Evolutionary conservation across 768 basidiomycete species (phyloP).

Genomic region (Podaxis rugospora): DNA sequence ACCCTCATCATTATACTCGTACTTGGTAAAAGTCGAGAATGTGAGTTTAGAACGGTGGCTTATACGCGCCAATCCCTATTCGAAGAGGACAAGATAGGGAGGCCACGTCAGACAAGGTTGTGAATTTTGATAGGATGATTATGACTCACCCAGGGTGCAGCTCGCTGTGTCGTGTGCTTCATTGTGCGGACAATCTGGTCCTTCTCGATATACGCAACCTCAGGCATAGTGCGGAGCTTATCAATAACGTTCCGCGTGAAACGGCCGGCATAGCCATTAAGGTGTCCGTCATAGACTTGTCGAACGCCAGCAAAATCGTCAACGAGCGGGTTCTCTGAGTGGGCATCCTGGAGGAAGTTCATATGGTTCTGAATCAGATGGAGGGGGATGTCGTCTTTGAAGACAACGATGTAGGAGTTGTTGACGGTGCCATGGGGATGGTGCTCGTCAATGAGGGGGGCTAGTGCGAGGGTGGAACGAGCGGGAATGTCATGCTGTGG

Average conservation of each 20-base stretch:
- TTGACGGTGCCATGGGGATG: conserved; percentile 72
- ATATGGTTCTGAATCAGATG: conserved; percentile 69
- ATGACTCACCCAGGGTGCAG: conserved; percentile 80
- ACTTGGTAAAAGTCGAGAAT: conserved; percentile 81
- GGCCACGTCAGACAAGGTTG: conserved; percentile 10
- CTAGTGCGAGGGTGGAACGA: conserved; percentile 46
- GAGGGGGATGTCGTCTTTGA: conserved; percentile 65
- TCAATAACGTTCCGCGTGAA: conserved; percentile 71
- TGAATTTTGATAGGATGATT: neutral
- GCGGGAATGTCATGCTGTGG: conserved; percentile 25
- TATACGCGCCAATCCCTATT: conserved; percentile 90
- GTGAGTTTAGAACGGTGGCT: conserved; percentile 78
- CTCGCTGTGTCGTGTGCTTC: conserved; percentile 47
- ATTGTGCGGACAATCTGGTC: conserved; percentile 89
- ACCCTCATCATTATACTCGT: conserved; percentile 64
- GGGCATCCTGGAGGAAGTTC: conserved; percentile 68
- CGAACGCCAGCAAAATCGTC: conserved; percentile 50
- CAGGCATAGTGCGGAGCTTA: conserved; percentile 75
- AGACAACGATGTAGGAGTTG: conserved; percentile 93
- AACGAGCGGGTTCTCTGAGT: conserved; percentile 46
- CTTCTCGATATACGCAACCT: conserved; percentile 88
- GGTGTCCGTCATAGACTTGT: conserved; percentile 74
- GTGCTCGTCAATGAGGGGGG: conserved; percentile 54
- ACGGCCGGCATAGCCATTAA: conserved; percentile 77
- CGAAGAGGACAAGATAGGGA: conserved; percentile 1